Evolutionary conservation across 2,329 filamentous ascomycete genomes (phyloP).

Genomic region (Lachnellula arida): DNA sequence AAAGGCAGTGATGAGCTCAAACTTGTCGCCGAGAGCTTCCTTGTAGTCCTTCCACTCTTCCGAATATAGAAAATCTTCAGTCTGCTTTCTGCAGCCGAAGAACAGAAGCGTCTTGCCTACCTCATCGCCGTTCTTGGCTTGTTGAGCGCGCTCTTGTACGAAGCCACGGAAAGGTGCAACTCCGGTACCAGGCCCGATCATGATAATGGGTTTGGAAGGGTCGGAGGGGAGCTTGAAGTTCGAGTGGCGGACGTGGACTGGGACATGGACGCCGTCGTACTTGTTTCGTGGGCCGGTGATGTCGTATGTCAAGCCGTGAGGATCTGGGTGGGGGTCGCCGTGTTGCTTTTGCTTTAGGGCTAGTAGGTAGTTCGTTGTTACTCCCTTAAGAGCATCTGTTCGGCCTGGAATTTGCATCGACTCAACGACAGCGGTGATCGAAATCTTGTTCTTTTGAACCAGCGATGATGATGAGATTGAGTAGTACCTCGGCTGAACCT

Average conservation of each 20-base stretch:
- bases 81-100: slow-evolving; percentile 83
- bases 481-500: slow-evolving; percentile 97
- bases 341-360: slow-evolving; percentile 97
- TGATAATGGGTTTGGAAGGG: slow-evolving; percentile 87
- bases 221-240: slow-evolving; percentile 99
- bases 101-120: slow-evolving; percentile 89
- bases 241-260: slow-evolving; percentile 93
- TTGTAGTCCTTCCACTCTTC: slow-evolving; percentile 89
- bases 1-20: slow-evolving; percentile 89
- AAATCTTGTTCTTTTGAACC: slow-evolving; percentile 91
- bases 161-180: slow-evolving; percentile 95
- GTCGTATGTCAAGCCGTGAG: slow-evolving; percentile 80
- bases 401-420: slow-evolving; percentile 73
- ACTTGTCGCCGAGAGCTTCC: slow-evolving; percentile 77
- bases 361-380: slow-evolving; percentile 93
- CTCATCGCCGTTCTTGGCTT: slow-evolving; percentile 71
- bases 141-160: slow-evolving; percentile 85
- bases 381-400: slow-evolving; percentile 77
- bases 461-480: slow-evolving; percentile 97
- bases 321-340: slow-evolving; percentile 73
- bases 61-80: slow-evolving; percentile 91
- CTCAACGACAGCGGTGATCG: slow-evolving; percentile 93
- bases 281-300: slow-evolving; percentile 90
- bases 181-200: slow-evolving; percentile 94
- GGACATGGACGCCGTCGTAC: slow-evolving; percentile 92